These are phyloP conservation scores for Hondaea fermentalgiana DNA, from an alignment of 108 stramenopile genomes.

Conservation along the genomic window DNA sequence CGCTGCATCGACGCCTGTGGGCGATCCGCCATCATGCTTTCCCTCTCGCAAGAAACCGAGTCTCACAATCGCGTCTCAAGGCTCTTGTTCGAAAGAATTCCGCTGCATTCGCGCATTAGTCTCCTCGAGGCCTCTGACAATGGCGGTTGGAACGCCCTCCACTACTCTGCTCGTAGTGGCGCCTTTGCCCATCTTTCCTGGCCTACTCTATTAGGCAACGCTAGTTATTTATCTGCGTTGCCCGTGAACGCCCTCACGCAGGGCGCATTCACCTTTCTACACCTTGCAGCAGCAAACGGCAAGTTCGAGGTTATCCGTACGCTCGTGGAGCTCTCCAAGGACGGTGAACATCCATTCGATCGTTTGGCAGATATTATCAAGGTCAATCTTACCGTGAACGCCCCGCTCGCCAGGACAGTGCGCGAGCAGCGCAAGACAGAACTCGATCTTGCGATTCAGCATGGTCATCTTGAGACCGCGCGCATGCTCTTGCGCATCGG, in stretches of 20 bases:
- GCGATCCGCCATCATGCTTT: not conserved
- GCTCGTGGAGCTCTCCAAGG: not conserved
- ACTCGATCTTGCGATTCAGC: not conserved
- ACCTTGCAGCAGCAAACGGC: not conserved
- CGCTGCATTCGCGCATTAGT: not conserved
- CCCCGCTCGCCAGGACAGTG: not conserved
- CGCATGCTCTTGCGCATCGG: not conserved
- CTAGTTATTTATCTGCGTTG: not conserved
- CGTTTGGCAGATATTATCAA: not conserved
- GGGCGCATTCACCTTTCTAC: not conserved
- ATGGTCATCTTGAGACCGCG: not conserved
- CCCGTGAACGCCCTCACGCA: not conserved
- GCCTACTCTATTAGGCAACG: not conserved
- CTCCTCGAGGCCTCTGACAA: not conserved
- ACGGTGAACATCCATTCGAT: not conserved
- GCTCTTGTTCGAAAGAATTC: not conserved
- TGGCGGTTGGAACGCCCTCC: not conserved
- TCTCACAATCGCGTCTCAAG: no score
- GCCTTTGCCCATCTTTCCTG: not conserved
- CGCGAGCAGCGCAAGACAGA: not conserved
- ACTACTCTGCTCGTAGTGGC: not conserved
- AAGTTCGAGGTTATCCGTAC: not conserved
- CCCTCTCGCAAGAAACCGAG: not conserved
- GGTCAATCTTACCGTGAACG: not conserved
- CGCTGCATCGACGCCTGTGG: not conserved